Percentiles rank a stretch among this genome's conserved stretches.
These are phyloP conservation scores for Sporothrix pseudoabietina DNA, from an alignment of 2,329 filamentous ascomycete genomes.

Conservation along the genomic window DNA sequence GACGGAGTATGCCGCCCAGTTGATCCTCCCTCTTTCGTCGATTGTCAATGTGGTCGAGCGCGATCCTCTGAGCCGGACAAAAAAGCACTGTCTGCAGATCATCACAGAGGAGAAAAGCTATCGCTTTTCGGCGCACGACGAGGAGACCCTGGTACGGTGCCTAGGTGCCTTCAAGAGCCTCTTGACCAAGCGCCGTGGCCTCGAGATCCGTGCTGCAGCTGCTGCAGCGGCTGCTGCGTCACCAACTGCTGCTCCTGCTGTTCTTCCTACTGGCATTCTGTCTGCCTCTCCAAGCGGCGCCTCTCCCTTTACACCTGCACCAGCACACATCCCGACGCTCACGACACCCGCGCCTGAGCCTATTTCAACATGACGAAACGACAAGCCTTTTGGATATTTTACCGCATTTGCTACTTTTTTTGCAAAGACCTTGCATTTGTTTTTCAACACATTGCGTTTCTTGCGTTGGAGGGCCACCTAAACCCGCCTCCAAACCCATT, in stretches of 20 bases:
- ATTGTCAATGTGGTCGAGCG: conserved; percentile 93
- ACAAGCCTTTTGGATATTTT: conserved; percentile 19
- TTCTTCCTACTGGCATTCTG: not conserved
- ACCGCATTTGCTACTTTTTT: not conserved
- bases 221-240: conserved; percentile 32
- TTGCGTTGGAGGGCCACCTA: not conserved
- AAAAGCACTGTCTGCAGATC: conserved; percentile 84
- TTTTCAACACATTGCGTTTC: not conserved
- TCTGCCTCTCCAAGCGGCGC: conserved; percentile 17
- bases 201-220: conserved; percentile 54
- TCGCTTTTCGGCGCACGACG: conserved; percentile 74
- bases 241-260: conserved; percentile 11
- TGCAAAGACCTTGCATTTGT: not conserved
- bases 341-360: conserved; percentile 6
- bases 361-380: conserved; percentile 25
- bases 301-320: not conserved
- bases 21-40: conserved; percentile 74
- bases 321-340: not conserved
- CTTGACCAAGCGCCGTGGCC: conserved; percentile 68
- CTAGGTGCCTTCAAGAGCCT: conserved; percentile 90
- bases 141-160: conserved; percentile 80
- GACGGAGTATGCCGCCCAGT: conserved; percentile 81
- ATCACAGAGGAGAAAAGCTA: conserved; percentile 90
- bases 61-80: conserved; percentile 81
- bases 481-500: not conserved